Conservation (phyloP, 2,329 filamentous ascomycete genomes). For the Claviceps pazoutovae region DNA sequence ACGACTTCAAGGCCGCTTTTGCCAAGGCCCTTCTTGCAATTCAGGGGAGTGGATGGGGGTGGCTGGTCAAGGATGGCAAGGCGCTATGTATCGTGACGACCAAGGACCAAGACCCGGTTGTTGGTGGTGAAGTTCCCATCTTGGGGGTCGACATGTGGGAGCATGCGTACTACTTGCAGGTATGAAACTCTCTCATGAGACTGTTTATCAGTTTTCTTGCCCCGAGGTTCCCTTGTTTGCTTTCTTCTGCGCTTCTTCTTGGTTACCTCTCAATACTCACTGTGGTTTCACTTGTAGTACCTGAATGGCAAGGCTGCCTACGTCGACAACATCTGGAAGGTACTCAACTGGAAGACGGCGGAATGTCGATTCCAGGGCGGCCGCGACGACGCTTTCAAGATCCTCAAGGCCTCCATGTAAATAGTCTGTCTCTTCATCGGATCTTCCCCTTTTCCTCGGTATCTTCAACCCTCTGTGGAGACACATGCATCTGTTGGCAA, state of each 20-base stretch:
- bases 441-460: neutral
- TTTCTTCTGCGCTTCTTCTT: constrained; percentile 1
- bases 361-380: constrained; percentile 45
- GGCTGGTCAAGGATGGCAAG: constrained; percentile 55
- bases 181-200: constrained; percentile 16
- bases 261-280: neutral
- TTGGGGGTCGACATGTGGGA: constrained; percentile 87
- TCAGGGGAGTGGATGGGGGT: constrained; percentile 80
- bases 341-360: constrained; percentile 64
- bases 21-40: constrained; percentile 51
- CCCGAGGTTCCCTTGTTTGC: neutral
- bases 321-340: constrained; percentile 62
- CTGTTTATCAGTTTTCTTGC: neutral
- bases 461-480: too few relatives aligned
- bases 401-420: constrained; percentile 28
- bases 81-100: constrained; percentile 60
- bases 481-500: too few relatives aligned
- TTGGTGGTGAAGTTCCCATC: constrained; percentile 50
- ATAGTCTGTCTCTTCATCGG: neutral
- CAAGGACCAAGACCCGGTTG: constrained; percentile 74
- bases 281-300: constrained; percentile 41
- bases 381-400: constrained; percentile 31
- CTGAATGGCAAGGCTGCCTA: constrained; percentile 64
- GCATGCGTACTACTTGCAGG: constrained; percentile 80
- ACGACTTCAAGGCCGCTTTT: constrained; percentile 53